phyloP scores from a whole-genome alignment of 176 grass and related monocot genomes.

The barley (Hordeum vulgare) region MorexV3_pseudomolecules_assembly NC_058523.1:93803679-93804178 shows the following conservation, averaged over 20 bases:
- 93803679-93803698: conserved; percentile 12
- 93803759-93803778: not conserved
- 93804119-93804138: not conserved
- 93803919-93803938: not conserved
- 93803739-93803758: not conserved
- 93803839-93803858: conserved; percentile 12
- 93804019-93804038: not conserved
- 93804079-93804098: not conserved
- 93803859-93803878: not conserved
- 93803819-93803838: not conserved
- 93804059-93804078: not conserved
- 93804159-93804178: not conserved
- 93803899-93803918: not conserved
- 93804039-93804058: not conserved
- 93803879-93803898: not conserved
- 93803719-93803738: not conserved
- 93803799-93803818: not conserved
- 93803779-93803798: not conserved
- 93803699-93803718: not conserved
- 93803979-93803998: not conserved
- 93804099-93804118: not conserved
- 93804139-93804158: not conserved
- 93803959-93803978: not conserved
- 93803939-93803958: not conserved
- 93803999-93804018: not conserved